phyloP scores from a whole-genome alignment of 305 asterid species.

The Nicotiana rustica region DNA sequence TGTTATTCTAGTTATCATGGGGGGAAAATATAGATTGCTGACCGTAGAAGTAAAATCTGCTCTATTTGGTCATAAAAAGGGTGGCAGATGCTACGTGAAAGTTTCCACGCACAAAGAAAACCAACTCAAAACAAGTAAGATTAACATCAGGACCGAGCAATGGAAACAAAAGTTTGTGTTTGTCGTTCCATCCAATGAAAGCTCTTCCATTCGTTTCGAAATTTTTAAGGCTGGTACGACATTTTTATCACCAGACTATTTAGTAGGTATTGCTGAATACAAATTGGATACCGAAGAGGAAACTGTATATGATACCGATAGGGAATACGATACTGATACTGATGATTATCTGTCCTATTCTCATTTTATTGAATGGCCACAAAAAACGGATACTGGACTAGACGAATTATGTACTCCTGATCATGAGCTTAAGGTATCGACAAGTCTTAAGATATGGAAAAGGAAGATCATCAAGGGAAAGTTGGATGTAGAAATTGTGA shows the following conservation, averaged over 20 bases:
- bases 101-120: neutral
- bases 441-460: constrained; percentile 13
- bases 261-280: neutral
- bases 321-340: neutral
- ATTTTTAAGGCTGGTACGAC: neutral
- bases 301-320: neutral
- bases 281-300: neutral
- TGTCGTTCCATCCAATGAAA: neutral
- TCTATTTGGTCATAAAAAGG: neutral
- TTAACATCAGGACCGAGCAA: constrained; percentile 17
- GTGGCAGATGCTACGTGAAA: constrained; percentile 26
- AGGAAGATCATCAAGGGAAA: neutral
- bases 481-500: neutral
- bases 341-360: too few species aligned
- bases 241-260: neutral
- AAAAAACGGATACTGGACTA: neutral
- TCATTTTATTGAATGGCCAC: too few species aligned
- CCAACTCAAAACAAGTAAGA: constrained; percentile 28
- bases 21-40: neutral
- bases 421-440: neutral
- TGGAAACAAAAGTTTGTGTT: constrained; percentile 23
- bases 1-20: neutral
- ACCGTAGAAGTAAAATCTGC: constrained; percentile 22
- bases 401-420: neutral
- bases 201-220: neutral